Conservation (phyloP, 768 basidiomycete species). For the Sarcodon aspratus region DNA sequence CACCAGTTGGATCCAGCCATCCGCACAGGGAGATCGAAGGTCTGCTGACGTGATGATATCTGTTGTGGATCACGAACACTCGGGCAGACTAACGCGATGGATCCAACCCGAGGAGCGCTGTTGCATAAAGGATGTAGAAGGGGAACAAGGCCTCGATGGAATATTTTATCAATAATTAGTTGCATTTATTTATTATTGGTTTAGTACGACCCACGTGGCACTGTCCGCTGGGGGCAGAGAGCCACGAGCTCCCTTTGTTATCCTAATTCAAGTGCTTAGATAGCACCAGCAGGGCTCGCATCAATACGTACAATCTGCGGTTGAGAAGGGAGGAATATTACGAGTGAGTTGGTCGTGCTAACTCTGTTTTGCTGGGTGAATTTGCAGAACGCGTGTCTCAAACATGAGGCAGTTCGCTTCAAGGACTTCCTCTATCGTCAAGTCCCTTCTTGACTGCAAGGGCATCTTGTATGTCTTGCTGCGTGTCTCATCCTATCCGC, state of each 20-base stretch:
- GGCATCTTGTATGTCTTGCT: background rate
- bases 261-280: too few relatives aligned
- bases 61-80: conserved; percentile 25
- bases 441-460: background rate
- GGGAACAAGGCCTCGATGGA: conserved; percentile 4
- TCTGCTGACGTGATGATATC: conserved; percentile 40
- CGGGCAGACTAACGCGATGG: conserved; percentile 15
- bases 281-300: too few relatives aligned
- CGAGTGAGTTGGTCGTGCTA: too few relatives aligned
- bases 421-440: background rate
- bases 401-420: background rate
- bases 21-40: conserved; percentile 52
- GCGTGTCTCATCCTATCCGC: background rate
- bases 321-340: too few relatives aligned
- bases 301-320: too few relatives aligned
- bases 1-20: conserved; percentile 53
- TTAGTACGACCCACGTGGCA: background rate
- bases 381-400: too few relatives aligned
- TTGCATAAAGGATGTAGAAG: conserved; percentile 22
- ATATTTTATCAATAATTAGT: background rate
- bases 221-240: background rate
- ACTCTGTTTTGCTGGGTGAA: too few relatives aligned
- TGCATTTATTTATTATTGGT: background rate
- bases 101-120: conserved; percentile 17
- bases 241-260: too few relatives aligned